These are phyloP conservation scores for Solanum aculeatissimum DNA, from an alignment of 305 asterid genomes.

Conservation along the genomic window DNA sequence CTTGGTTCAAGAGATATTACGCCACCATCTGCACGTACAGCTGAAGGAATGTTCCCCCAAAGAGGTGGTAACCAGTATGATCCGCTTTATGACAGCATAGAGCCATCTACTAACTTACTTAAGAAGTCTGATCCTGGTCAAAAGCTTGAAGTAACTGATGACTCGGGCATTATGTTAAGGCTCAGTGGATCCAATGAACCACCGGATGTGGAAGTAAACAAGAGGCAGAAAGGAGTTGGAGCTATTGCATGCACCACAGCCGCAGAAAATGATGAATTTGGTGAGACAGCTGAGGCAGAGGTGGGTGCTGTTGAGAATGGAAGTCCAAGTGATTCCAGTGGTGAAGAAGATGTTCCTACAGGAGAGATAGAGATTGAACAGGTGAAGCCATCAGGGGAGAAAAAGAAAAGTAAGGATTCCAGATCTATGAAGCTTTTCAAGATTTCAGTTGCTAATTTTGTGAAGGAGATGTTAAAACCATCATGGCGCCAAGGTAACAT, in stretches of 20 bases:
- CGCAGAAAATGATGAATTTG: constrained; percentile 58
- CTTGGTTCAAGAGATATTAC: constrained; percentile 25
- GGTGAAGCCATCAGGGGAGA: constrained; percentile 48
- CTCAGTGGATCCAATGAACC: constrained; percentile 39
- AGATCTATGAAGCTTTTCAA: constrained; percentile 65
- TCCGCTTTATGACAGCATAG: constrained; percentile 85
- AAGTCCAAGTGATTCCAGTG: constrained; percentile 52
- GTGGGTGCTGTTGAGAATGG: constrained; percentile 60
- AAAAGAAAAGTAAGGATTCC: constrained; percentile 54
- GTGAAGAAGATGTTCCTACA: constrained; percentile 27
- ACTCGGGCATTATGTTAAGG: constrained; percentile 40
- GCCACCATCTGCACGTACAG: constrained; percentile 28
- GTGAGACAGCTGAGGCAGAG: constrained; percentile 85
- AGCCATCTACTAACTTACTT: constrained; percentile 45
- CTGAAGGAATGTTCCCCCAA: constrained; percentile 21
- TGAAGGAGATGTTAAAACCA: constrained; percentile 90
- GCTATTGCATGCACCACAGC: constrained; percentile 28
- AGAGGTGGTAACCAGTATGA: constrained; percentile 61
- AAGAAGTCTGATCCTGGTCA: constrained; percentile 27
- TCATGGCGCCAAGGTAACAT: constrained; percentile 99
- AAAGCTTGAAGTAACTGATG: constrained; percentile 42
- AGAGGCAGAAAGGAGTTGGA: constrained; percentile 26
- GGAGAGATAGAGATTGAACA: constrained; percentile 78
- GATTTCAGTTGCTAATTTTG: constrained; percentile 73
- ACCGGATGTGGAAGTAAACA: constrained; percentile 30